These are phyloP conservation scores for Casuarina cunninghamiana DNA, from an alignment of 306 rosid genomes.

Conservation along the genomic window DNA sequence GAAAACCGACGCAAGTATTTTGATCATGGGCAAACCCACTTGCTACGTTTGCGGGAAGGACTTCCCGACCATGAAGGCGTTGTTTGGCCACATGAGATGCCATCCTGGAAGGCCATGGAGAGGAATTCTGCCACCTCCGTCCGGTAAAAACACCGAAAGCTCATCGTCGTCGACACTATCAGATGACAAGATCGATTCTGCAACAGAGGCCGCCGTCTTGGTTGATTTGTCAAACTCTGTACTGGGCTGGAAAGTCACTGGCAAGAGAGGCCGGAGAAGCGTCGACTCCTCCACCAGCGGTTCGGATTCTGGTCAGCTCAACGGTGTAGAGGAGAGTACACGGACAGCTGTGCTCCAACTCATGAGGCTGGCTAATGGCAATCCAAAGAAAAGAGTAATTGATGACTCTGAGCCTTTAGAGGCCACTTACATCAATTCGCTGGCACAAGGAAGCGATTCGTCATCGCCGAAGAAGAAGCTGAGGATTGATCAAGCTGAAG, in stretches of 20 bases:
- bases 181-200: conserved; percentile 21
- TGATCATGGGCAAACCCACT: background rate
- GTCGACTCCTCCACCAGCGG: background rate
- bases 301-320: conserved; percentile 1
- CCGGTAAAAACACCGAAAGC: background rate
- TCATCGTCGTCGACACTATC: conserved; percentile 23
- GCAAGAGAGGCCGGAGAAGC: conserved; percentile 42
- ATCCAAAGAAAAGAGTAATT: conserved; percentile 7
- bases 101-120: conserved; percentile 39
- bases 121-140: conserved; percentile 35
- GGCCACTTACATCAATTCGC: background rate
- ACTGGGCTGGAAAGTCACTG: conserved; percentile 25
- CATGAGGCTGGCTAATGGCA: conserved; percentile 36
- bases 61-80: conserved; percentile 35
- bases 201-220: background rate
- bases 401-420: background rate
- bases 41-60: conserved; percentile 30
- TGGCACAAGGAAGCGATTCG: background rate
- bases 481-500: background rate
- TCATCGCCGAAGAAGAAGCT: background rate
- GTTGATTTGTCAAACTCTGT: conserved; percentile 13
- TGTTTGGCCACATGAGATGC: conserved; percentile 45
- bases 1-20: background rate
- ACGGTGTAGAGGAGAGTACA: conserved; percentile 18
- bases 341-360: conserved; percentile 38